These are phyloP conservation scores for Geotrichum siamense DNA, from an alignment of 1,139 yeast species.

Conservation along the genomic window DNA sequence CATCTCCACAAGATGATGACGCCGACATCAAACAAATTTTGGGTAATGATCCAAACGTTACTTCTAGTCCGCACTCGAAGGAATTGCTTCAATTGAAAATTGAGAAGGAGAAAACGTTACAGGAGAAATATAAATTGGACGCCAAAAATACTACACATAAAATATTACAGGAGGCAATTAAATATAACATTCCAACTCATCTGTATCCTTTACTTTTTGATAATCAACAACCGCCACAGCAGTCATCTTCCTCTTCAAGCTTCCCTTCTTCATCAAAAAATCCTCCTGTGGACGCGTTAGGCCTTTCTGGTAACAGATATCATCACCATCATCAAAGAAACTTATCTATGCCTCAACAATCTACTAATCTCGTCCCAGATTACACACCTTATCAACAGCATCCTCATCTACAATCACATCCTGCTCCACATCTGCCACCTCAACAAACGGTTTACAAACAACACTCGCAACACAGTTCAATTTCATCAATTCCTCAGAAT, in stretches of 20 bases:
- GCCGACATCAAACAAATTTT: conserved; percentile 26
- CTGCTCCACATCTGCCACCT: conserved; percentile 18
- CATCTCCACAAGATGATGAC: conserved; percentile 4
- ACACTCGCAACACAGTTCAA: conserved; percentile 19
- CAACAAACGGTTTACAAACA: conserved; percentile 6
- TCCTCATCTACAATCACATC: conserved; percentile 19
- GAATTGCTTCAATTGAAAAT: conserved; percentile 58
- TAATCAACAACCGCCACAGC: conserved; percentile 9
- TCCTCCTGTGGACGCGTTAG: conserved; percentile 16
- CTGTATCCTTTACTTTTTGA: conserved; percentile 59
- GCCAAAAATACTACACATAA: conserved; percentile 52
- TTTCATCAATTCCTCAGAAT: conserved; percentile 15
- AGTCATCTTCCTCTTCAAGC: not conserved
- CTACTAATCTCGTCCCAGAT: conserved; percentile 20
- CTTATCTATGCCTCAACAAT: conserved; percentile 26
- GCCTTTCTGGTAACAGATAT: conserved; percentile 12
- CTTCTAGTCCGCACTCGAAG: conserved; percentile 59
- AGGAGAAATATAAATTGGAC: conserved; percentile 68
- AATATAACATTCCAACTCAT: conserved; percentile 58
- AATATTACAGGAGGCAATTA: conserved; percentile 54
- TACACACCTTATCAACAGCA: conserved; percentile 18
- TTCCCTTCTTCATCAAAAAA: conserved; percentile 9
- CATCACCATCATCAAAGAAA: conserved; percentile 22
- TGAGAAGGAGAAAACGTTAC: conserved; percentile 80
- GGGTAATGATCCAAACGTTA: conserved; percentile 47